Base-by-base conservation (phyloP, 345 rosid species). In the Bruguiera sexangula region DNA sequence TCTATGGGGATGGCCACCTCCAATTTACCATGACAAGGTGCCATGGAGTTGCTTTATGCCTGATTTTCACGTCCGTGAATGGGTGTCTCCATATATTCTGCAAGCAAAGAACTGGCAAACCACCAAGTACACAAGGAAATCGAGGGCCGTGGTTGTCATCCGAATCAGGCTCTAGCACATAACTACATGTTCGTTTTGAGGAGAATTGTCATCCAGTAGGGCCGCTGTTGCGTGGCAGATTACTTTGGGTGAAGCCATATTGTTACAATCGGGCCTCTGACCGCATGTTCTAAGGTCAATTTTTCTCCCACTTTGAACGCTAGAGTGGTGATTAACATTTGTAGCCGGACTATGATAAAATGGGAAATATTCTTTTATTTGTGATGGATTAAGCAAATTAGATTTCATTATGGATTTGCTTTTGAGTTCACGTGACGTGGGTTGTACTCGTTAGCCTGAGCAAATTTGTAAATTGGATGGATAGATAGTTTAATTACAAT, bases 1-100 rank as follows among this genome's bases (percentile, higher is more conserved):
- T 80, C 93, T 22, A 86, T 90, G 93, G 97, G 88, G 69, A 87
- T 94, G 58, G 19, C 87, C 29, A 83, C 65, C 70, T 81, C 81
- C 2, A 86, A 79, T 70, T 85, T 91, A 69, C 88, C 82, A 48
- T 78, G 76, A 77, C 24, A 36, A 27, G 66, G 9, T 21, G 16
- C 19, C 26, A 11, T 10, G 19, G 19, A 68, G 55, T 21, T 37
- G 60, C 31, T 43, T 54, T 8, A 21, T 32, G 36, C 43, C 20
- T 2, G 36, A 21, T 72, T 65, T 61, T 18, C 48, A 22, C 48
- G 60, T 62, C 51, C 22, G 57, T 63, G 46, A 65, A 68, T 70
- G 65, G 15, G 54, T 18, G 22, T 68, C 22, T 15, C 9, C 46
- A 43, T 43, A 39, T 39, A 62, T 68, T 76, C 34, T 54, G 27